A percentile compares a stretch with the other conserved stretches of the same genome.
Conservation (phyloP, 2,329 filamentous ascomycete species). For the Penicillium sumatraense region DNA sequence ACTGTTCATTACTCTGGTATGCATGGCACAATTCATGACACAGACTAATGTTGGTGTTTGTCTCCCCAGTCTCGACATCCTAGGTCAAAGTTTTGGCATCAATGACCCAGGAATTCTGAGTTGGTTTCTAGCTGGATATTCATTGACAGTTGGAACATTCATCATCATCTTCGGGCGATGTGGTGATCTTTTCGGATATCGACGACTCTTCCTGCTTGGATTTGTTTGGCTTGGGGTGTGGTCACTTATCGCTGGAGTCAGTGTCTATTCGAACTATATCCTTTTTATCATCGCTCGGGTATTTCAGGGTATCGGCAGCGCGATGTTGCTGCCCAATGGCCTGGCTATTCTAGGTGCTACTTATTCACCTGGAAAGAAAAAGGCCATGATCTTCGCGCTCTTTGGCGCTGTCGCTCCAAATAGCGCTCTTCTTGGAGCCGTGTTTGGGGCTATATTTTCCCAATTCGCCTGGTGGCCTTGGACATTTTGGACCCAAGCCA, state of each 20-base stretch:
- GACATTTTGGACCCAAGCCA: slow-evolving; percentile 42
- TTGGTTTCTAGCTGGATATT: slow-evolving; percentile 56
- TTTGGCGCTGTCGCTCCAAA: slow-evolving; percentile 57
- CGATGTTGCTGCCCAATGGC: slow-evolving; percentile 4
- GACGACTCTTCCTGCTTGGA: slow-evolving; percentile 54
- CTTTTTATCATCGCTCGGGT: slow-evolving; percentile 51
- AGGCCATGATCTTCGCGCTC: slow-evolving; percentile 63
- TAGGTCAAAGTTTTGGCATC: slow-evolving; percentile 54
- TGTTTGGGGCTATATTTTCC: slow-evolving; percentile 47
- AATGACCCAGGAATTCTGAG: slow-evolving; percentile 51
- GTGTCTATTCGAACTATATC: slow-evolving; percentile 43
- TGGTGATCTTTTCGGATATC: slow-evolving; percentile 57
- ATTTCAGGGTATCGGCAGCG: slow-evolving; percentile 11
- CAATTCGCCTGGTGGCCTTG: slow-evolving; percentile 58
- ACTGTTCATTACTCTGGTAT: slow-evolving; percentile 40
- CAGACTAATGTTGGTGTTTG: slow-evolving; percentile 55
- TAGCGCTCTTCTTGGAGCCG: slow-evolving; percentile 48
- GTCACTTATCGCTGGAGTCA: slow-evolving; percentile 43
- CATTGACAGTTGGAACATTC: slow-evolving; percentile 56
- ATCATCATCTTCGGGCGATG: slow-evolving; percentile 56
- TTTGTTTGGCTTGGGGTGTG: slow-evolving; percentile 56
- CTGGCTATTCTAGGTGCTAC: slow-evolving; percentile 53
- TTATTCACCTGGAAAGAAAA: slow-evolving; percentile 61
- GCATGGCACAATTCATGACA: slow-evolving; percentile 49
- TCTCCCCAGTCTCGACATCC: slow-evolving; percentile 55